Base-by-base conservation (phyloP, 1,284 basidiomycete species). In the Malassezia restricta region DNA sequence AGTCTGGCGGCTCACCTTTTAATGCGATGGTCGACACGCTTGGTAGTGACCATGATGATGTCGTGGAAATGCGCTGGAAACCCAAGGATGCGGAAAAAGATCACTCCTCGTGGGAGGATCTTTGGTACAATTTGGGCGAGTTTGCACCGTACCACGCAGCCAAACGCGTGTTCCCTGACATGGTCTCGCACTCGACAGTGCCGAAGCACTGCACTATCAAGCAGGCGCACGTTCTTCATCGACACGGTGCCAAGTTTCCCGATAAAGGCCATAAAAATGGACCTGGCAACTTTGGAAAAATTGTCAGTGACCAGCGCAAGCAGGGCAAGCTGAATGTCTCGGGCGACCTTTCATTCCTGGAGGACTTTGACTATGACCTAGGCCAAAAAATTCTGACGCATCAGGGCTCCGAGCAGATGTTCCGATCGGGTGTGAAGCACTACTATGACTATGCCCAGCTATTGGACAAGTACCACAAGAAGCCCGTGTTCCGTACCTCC, bases 381-480 rank as follows among this genome's bases (percentile, higher is more conserved):
- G 77, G 78, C 17, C 71, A 84, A 76, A 85, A 89, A 76, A 68
- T 81, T 28, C 75, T 89, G 48, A 86, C 85, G 20, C 85, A 86
- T 0, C 86, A 87, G 58, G 86, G 86, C 45, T 77, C 85, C 40
- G 83, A 87, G 66, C 84, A 89, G 64, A 57, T 74, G 24, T 74
- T 68, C 42, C 61, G 63, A 40, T 63, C 60, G 17, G 71, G 68
- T 44, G 65, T 71, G 3, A 35, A 58, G 28, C 54, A 64, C 45
- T 64, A 59, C 58, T 65, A 64, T 51, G 55, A 67, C 48, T 76
- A 76, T 49, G 63, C 66, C 57, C 51, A 70, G 57, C 43, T 63
- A 27, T 42, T 59, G 55, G 54, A 62, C 54, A 52, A 51, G 33
- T 43, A 61, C 38, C 37, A 39, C 43, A 11, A 72, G 58, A 66